Conservation (phyloP, 2,329 filamentous ascomycete genomes). For the Alternaria tenuissima region DNA sequence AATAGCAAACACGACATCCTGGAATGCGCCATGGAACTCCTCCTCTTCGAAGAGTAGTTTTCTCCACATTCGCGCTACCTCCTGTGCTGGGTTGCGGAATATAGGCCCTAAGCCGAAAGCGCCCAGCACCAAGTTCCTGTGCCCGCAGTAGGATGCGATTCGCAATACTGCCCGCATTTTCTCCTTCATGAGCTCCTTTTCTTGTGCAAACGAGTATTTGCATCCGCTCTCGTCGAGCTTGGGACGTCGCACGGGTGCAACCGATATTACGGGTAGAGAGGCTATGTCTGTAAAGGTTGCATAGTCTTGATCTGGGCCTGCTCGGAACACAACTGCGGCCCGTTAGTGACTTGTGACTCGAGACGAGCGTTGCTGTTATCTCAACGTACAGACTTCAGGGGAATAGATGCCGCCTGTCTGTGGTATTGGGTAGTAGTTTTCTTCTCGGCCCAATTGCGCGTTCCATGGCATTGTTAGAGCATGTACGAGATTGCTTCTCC, state of each 20-base stretch:
- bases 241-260: conserved; percentile 75
- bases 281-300: conserved; percentile 56
- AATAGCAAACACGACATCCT: conserved; percentile 57
- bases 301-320: conserved; percentile 64
- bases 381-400: conserved; percentile 66
- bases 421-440: conserved; percentile 74
- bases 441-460: conserved; percentile 40
- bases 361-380: conserved; percentile 4
- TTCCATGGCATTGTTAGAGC: conserved; percentile 69
- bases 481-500: conserved; percentile 76
- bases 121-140: conserved; percentile 53
- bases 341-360: background rate
- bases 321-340: conserved; percentile 70
- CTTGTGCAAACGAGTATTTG: conserved; percentile 75
- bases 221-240: conserved; percentile 73
- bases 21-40: conserved; percentile 56
- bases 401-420: conserved; percentile 75
- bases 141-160: conserved; percentile 64
- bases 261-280: conserved; percentile 74
- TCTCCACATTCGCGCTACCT: conserved; percentile 57
- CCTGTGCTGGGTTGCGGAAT: conserved; percentile 55
- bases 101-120: conserved; percentile 56
- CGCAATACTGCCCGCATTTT: conserved; percentile 76
- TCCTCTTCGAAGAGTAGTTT: conserved; percentile 53
- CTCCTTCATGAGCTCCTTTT: conserved; percentile 74